A percentile compares a stretch with the other conserved stretches of the same genome.
Evolutionary conservation across 495 filamentous ascomycete species (phyloP).

Genomic region (Oleoguttula mirabilis): DNA sequence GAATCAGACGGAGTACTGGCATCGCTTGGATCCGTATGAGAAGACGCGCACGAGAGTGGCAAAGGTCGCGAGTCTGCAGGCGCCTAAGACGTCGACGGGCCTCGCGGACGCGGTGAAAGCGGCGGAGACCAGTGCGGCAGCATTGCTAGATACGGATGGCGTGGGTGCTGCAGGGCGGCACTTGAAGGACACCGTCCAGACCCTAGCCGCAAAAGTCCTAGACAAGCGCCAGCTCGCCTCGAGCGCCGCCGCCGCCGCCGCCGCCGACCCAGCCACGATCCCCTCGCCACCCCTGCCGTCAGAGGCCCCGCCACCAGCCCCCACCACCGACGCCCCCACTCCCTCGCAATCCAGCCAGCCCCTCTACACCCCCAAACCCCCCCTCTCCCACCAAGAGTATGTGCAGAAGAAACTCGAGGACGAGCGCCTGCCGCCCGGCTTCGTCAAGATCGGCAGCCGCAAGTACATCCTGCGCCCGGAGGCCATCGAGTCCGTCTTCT

Average conservation of each 20-base stretch:
- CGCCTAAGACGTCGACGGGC: background rate
- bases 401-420: conserved; percentile 45
- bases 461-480: conserved; percentile 80
- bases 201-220: background rate
- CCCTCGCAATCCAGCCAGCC: background rate
- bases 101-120: background rate
- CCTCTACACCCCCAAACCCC: conserved; percentile 23
- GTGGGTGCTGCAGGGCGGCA: too few relatives aligned
- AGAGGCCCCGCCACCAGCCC: background rate
- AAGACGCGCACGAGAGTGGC: conserved; percentile 38
- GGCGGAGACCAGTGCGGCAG: background rate
- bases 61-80: conserved; percentile 4
- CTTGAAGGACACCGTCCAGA: background rate
- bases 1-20: conserved; percentile 55
- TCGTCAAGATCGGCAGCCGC: conserved; percentile 43
- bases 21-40: conserved; percentile 34
- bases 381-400: conserved; percentile 51
- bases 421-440: conserved; percentile 56
- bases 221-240: background rate
- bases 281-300: background rate
- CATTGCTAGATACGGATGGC: conserved; percentile 4
- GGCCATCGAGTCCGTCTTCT: conserved; percentile 90
- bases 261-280: background rate
- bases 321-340: background rate
- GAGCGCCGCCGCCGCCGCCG: background rate